Base-by-base conservation (phyloP, 345 rosid species). In the Boechera retrofracta region DNA sequence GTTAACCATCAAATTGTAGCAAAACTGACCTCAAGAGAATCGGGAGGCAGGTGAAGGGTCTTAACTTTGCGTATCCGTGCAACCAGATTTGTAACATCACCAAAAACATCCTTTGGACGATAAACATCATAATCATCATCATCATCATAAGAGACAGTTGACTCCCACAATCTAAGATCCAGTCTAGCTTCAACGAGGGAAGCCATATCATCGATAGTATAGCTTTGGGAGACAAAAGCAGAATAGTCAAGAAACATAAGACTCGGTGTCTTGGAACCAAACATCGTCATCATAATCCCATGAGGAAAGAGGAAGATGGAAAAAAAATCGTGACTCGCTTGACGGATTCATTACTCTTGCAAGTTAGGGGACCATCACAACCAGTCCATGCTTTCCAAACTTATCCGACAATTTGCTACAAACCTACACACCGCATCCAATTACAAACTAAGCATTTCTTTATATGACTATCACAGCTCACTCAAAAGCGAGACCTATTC, bases 351-450 rank as follows among this genome's bases (percentile, higher is more conserved):
- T 21, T 21, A 0, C 21, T 21, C 21, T 21, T 21, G 21, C 21
- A 21, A 21, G 21, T 21, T 21, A 21, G 21, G 21, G 21, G 21
- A 1, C 21, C 33, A 89, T 91, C 78, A 92, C 21, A 21, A 89
- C 93, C 78, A 92, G 71, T 4, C 98, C 98, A 85, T 95, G 98
- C 80, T 89, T 95, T 18, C 99, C 99, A 57, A 95, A 92, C 79
- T 80, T 92, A 69, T 92, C 99, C 64, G 85, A 82, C 24, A 95
- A 72, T 74, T 82, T 92, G 78, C 86, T 71, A 80, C 99, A 92
- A 62, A 86, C 94, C 99, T 95, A 80, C 45, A 71, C 10, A 71
- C 24, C 48, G 36, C 75, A 67, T 13, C 13, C 70, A 65, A 35
- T 60, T 10, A 6, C 63, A 16, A 32, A 49, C 21, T n/a, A 69